A percentile compares a stretch with the other conserved stretches of the same genome.
Conservation (phyloP, 345 rosid genomes). For the Mallotus nudiflorus region DNA sequence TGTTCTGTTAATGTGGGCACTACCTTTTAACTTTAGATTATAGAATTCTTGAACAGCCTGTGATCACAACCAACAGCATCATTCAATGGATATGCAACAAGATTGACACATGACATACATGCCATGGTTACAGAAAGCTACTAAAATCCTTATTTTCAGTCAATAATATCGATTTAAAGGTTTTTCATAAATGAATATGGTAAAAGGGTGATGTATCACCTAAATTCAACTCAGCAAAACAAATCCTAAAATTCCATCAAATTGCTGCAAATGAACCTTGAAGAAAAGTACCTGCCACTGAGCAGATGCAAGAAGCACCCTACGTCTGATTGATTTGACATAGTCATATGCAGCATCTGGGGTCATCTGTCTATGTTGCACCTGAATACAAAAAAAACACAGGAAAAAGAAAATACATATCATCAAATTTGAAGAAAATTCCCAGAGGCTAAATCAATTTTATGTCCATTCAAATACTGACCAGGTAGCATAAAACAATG, state of each 20-base stretch:
- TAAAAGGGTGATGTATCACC: neutral
- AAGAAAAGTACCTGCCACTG: conserved; percentile 73
- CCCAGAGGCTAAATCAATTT: neutral
- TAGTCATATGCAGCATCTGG: conserved; percentile 79
- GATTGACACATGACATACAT: neutral
- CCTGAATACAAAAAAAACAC: conserved; percentile 40
- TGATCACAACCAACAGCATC: neutral
- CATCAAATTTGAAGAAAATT: neutral
- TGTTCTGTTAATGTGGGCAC: conserved; percentile 20
- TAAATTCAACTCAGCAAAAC: neutral
- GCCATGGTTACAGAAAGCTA: too few species aligned
- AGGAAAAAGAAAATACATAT: neutral
- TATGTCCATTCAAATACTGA: conserved; percentile 26
- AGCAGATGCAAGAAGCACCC: conserved; percentile 84
- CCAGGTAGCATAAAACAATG: conserved; percentile 87
- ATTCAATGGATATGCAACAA: neutral
- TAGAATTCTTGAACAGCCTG: conserved; percentile 91
- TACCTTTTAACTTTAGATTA: conserved; percentile 44
- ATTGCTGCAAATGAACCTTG: neutral
- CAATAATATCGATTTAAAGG: neutral
- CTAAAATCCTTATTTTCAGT: neutral
- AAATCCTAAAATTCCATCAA: neutral
- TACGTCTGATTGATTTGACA: conserved; percentile 79
- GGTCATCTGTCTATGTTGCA: conserved; percentile 77
- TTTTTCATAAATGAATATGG: too few species aligned